Evolutionary conservation across 2,329 filamentous ascomycete genomes (phyloP), one percentile per base, ranked within the genome.

Genomic region (Macrophomina pseudophaseolina): DNA sequence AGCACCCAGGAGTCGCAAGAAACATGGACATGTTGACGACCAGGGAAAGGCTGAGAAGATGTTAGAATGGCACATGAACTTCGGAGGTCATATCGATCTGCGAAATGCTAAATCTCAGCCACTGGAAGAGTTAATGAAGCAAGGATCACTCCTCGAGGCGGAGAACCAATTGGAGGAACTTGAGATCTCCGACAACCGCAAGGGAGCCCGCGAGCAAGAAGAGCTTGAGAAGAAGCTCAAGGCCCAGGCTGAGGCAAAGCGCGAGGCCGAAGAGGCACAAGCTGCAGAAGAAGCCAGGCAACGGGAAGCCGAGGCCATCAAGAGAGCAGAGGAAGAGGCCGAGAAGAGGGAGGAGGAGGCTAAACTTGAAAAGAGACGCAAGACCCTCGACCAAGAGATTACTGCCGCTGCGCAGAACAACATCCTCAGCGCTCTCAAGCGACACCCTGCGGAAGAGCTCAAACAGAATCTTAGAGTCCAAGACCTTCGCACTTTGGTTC

Each of bases 101-200:
- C 44, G 32, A 30, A 49, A 18, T 2, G 11, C 14, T n/a, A 38
- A 38, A 5, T 11, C 14, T 28, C 18, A 23, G 4, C 5, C 11
- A 5, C 14, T 62, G n/a, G 58, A 35, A 18, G n/a, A 49, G 6
- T 16, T 62, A 30, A 62, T 62, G 58, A 14, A 23, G 30, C 4
- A 16, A 14, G 12, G 11, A 11, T 11, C n/a, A 1, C 8, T 38
- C 1, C 11, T 18, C 1, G 58, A 62, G n/a, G 11, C 44, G 11
- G 56, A 53, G 30, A 12, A 8, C 23, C 14, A 23, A 33, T 8
- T 40, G 5, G 7, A 32, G 1, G 58, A 35, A 18, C 44, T 62
- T 14, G 42, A 62, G 44, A 62, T 62, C 3, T 62, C 58, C 7
- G 42, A 62, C 40, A 62, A 32, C 30, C 58, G 58, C 32, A 62